Percentiles rank a stretch among this genome's conserved stretches.
Evolutionary conservation across 805 yeast species (phyloP).

Genomic region (Pichia nanzhaoensis): DNA sequence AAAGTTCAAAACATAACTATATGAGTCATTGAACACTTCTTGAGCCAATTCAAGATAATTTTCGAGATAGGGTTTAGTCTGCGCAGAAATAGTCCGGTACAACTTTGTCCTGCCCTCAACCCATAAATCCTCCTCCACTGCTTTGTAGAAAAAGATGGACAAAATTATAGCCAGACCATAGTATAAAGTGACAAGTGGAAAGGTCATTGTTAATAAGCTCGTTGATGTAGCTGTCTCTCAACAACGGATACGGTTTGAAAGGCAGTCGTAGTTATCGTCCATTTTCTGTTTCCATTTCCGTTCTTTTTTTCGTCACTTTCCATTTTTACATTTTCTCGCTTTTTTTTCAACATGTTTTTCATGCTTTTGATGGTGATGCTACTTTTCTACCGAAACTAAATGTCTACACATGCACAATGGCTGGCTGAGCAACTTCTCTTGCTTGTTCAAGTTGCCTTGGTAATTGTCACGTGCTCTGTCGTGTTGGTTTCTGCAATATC

Average conservation of each 20-base stretch:
- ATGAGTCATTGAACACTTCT: background rate
- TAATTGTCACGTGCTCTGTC: conserved; percentile 8
- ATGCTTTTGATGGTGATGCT: too few relatives aligned
- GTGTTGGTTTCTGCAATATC: conserved; percentile 10
- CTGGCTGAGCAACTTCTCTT: too few relatives aligned
- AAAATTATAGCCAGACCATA: conserved; percentile 5
- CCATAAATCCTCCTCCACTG: background rate
- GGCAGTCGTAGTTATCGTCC: too few relatives aligned
- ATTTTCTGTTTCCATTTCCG: too few relatives aligned
- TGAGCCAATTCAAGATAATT: background rate
- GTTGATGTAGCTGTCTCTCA: too few relatives aligned
- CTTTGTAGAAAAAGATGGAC: conserved; percentile 7
- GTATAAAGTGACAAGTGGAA: conserved; percentile 4
- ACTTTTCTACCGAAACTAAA: too few relatives aligned
- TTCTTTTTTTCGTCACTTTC: background rate
- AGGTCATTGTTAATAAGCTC: background rate
- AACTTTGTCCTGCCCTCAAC: conserved; percentile 4
- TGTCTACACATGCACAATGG: too few relatives aligned
- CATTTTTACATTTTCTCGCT: too few relatives aligned
- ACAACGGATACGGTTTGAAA: background rate
- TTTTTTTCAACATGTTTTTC: too few relatives aligned
- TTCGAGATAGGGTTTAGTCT: background rate
- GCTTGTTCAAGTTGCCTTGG: background rate
- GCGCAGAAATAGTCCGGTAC: background rate
- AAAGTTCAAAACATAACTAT: too few relatives aligned